Percentiles rank a stretch among this genome's conserved stretches.
Conservation (phyloP, 768 basidiomycete genomes). For the Rhizopogon vinicolor region DNA sequence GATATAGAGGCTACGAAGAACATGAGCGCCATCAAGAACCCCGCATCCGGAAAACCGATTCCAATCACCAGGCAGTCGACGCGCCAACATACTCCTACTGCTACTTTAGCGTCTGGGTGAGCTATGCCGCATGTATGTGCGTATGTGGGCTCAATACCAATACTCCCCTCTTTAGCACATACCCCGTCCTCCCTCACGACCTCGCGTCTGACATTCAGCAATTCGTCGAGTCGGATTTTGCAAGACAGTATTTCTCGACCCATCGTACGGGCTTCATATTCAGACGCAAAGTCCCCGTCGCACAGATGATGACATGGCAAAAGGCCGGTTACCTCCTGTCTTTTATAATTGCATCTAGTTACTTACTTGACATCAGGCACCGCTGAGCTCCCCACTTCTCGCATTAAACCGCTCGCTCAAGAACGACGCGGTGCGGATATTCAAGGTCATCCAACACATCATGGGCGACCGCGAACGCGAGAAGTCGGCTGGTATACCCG, state of each 20-base stretch:
- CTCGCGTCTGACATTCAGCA: constrained; percentile 83
- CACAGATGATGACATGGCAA: constrained; percentile 90
- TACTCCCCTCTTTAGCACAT: constrained; percentile 43
- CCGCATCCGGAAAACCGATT: constrained; percentile 59
- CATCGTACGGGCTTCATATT: constrained; percentile 90
- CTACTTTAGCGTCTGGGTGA: constrained; percentile 64
- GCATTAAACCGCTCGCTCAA: constrained; percentile 59
- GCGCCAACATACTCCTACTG: constrained; percentile 24
- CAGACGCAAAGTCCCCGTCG: constrained; percentile 73
- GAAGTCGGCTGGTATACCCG: constrained; percentile 45
- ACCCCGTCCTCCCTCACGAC: constrained; percentile 75
- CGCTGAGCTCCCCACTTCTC: constrained; percentile 72
- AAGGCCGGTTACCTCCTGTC: constrained; percentile 41
- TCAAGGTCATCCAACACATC: constrained; percentile 86
- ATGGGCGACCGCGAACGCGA: constrained; percentile 92
- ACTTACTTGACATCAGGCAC: constrained; percentile 34
- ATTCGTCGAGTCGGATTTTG: constrained; percentile 84
- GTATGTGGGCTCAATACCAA: too few relatives aligned
- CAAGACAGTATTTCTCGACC: constrained; percentile 83
- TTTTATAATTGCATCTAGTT: background rate
- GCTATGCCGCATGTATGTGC: constrained; percentile 16
- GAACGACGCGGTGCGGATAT: constrained; percentile 77
- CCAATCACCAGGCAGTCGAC: constrained; percentile 40
- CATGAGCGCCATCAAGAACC: constrained; percentile 73
- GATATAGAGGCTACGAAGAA: constrained; percentile 56